Base-by-base conservation (phyloP, 176 grass and related monocot genomes). In the Tillandsia leiboldiana region DNA sequence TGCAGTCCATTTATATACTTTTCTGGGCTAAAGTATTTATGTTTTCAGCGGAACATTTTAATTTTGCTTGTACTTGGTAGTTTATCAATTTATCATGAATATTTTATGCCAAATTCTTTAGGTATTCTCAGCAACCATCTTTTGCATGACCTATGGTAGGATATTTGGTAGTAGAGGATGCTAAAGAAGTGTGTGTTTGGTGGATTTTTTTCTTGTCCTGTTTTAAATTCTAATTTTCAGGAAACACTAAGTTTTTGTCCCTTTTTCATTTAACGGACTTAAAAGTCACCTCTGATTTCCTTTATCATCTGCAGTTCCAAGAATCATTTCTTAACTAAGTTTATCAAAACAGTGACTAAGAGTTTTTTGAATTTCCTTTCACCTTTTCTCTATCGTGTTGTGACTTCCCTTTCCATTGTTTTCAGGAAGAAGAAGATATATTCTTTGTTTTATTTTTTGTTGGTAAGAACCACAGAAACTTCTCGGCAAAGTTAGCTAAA, bases 351-450 rank as follows among this genome's bases (percentile, higher is more conserved):
- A 59, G 14, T 8, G 20, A 66, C 64, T 33, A 48, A 12, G 7
- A 10, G 2, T 42, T 65, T 12, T 27, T 3, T 8, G 10, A 66
- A 14, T 33, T 47, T 28, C 26, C 8, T 66, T 9, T 8, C 8
- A 27, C 20, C 29, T 48, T 66, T 28, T 66, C 13, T 66, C 54
- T 59, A 59, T 59, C 54, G 6, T 14, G 12, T 33, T 15, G 29
- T 42, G 29, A 66, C 14, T 12, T 66, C 42, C 27, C 11, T 66
- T 66, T 66, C 64, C 13, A 42, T 66, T 6, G 12, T 66, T 87
- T 84, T 73, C 70, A 77, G 86, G 82, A 97, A 77, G 94, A 97
- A 79, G 82, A 88, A 77, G 94, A 85, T 71, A 77, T 90, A 81
- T 93, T 85, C 49, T 66, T 66, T 73, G 70, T 83, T 79, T 73